phyloP scores from a whole-genome alignment of 306 rosid genomes.

The Corylus heterophylla region DNA sequence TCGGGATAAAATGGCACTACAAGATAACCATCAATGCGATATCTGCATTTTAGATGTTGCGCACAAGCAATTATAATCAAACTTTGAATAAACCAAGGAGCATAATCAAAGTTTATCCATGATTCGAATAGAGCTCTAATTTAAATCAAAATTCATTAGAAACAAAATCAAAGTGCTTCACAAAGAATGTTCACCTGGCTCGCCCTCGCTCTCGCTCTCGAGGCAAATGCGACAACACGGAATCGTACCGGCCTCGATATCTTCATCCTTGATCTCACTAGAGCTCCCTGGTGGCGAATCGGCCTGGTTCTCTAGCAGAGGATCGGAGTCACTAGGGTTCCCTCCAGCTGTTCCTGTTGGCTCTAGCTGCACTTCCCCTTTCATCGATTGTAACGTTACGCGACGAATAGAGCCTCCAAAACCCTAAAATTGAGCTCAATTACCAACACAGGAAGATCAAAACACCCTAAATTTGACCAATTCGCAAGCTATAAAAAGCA shows the following conservation, averaged over 20 bases:
- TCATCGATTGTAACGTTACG: conserved; percentile 49
- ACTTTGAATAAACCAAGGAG: neutral
- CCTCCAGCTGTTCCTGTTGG: conserved; percentile 43
- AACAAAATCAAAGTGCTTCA: neutral
- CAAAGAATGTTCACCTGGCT: conserved; percentile 55
- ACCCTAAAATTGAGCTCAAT: conserved; percentile 37
- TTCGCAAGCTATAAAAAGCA: neutral
- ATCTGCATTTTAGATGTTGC: neutral
- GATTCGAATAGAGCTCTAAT: neutral
- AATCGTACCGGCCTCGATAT: conserved; percentile 70
- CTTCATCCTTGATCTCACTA: conserved; percentile 70
- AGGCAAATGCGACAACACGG: conserved; percentile 96
- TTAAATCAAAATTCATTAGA: neutral
- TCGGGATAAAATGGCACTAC: neutral
- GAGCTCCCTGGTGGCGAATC: conserved; percentile 59
- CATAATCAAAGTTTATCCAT: neutral
- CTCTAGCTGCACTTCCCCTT: conserved; percentile 86
- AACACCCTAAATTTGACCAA: neutral
- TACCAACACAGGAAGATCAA: conserved; percentile 18
- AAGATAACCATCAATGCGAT: neutral
- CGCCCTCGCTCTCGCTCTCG: conserved; percentile 85
- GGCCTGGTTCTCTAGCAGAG: conserved; percentile 60
- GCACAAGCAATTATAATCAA: neutral
- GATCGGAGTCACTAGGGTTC: conserved; percentile 80
- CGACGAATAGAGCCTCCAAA: conserved; percentile 24